phyloP scores from a whole-genome alignment of 805 yeast species.

The Candida broadrunensis region DNA sequence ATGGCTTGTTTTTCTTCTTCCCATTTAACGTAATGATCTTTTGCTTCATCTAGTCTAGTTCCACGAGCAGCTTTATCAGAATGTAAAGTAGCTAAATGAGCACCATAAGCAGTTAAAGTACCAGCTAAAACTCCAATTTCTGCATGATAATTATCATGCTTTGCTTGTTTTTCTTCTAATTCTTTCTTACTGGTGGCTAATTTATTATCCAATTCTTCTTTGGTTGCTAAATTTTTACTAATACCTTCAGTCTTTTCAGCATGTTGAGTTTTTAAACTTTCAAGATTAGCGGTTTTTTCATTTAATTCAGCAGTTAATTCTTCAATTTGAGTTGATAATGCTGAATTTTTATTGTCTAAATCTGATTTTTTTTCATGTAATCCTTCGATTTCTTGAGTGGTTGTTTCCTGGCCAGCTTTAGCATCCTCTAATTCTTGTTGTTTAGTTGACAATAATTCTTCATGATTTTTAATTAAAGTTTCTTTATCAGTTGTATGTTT shows the following conservation, averaged over 20 bases:
- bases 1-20: slow-evolving; percentile 42
- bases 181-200: slow-evolving; percentile 34
- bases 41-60: slow-evolving; percentile 38
- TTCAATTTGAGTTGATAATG: slow-evolving; percentile 36
- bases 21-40: slow-evolving; percentile 41
- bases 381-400: slow-evolving; percentile 43
- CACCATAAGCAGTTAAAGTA: slow-evolving; percentile 42
- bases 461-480: slow-evolving; percentile 40
- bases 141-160: slow-evolving; percentile 32
- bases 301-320: slow-evolving; percentile 41
- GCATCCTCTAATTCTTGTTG: slow-evolving; percentile 42
- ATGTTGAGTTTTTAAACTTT: slow-evolving; percentile 30
- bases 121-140: slow-evolving; percentile 45
- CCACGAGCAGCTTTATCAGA: slow-evolving; percentile 36
- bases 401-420: slow-evolving; percentile 37
- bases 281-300: slow-evolving; percentile 32
- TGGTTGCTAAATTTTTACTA: slow-evolving; percentile 25
- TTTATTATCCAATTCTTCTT: slow-evolving; percentile 40
- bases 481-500: slow-evolving; percentile 45
- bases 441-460: slow-evolving; percentile 43
- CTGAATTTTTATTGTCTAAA: slow-evolving; percentile 36
- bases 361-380: slow-evolving; percentile 42
- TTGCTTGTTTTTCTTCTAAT: slow-evolving; percentile 33
- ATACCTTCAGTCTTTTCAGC: slow-evolving; percentile 26
- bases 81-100: slow-evolving; percentile 37